A percentile compares a stretch with the other conserved stretches of the same genome.
phyloP scores from a whole-genome alignment of 2,329 filamentous ascomycete genomes.

The Fusarium tanahbumbuense region DNA sequence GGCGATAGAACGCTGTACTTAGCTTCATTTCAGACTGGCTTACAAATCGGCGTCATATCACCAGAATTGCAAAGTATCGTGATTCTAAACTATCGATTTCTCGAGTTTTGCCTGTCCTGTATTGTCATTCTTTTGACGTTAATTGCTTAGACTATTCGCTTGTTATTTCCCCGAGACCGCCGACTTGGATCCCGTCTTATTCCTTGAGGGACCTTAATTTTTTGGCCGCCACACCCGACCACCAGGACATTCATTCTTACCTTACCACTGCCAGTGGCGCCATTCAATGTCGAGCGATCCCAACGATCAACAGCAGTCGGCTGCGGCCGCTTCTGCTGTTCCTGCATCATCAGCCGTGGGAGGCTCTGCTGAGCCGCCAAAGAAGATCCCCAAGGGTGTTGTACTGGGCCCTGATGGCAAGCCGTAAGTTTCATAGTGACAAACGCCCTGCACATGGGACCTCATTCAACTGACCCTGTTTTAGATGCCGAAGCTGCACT shows the following conservation, averaged over 20 bases:
- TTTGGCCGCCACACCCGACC: constrained; percentile 14
- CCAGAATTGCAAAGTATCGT: constrained; percentile 13
- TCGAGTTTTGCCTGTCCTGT: constrained; percentile 6
- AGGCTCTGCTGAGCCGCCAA: constrained; percentile 53
- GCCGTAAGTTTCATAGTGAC: constrained; percentile 68
- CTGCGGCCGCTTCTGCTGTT: constrained; percentile 35
- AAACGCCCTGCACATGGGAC: constrained; percentile 19
- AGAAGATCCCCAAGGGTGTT: constrained; percentile 75
- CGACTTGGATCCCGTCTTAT: constrained; percentile 17
- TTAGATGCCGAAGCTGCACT: constrained; percentile 51
- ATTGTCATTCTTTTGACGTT: background rate
- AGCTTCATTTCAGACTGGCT: constrained; percentile 26
- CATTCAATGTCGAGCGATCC: constrained; percentile 46
- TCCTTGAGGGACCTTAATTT: constrained; percentile 7
- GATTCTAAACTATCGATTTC: background rate
- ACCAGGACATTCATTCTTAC: background rate
- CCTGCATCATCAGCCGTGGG: constrained; percentile 30
- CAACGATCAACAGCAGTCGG: constrained; percentile 41
- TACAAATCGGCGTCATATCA: constrained; percentile 44
- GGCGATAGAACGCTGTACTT: background rate
- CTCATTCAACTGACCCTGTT: constrained; percentile 28
- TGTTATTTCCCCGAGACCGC: constrained; percentile 13
- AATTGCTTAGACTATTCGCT: background rate
- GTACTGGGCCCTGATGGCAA: constrained; percentile 85
- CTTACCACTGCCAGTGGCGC: constrained; percentile 28